phyloP scores from a whole-genome alignment of 2,329 filamentous ascomycete genomes.

The Penicillium capsulatum region DNA sequence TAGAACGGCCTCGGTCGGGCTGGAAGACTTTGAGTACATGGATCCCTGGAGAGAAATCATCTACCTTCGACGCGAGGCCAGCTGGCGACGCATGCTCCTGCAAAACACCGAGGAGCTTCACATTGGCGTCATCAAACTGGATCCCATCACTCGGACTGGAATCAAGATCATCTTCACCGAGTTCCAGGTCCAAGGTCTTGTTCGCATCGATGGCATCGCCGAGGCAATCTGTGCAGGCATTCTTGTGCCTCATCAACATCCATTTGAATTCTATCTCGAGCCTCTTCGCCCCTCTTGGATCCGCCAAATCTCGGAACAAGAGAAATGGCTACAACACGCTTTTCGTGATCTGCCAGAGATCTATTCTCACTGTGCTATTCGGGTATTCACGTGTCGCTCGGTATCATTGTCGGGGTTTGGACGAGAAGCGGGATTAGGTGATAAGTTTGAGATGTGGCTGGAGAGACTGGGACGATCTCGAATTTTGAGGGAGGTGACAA shows the following conservation, averaged over 20 bases:
- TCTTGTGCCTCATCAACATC: not conserved
- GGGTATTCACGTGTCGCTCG: not conserved
- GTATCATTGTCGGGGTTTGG: not conserved
- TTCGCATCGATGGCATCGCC: not conserved
- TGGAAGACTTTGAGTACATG: not conserved
- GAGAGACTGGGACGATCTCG: not conserved
- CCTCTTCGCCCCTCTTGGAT: not conserved
- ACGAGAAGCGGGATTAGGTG: not conserved
- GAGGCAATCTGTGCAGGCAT: not conserved
- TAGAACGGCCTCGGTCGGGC: not conserved
- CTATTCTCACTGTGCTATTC: not conserved
- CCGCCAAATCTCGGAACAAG: not conserved
- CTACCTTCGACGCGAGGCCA: not conserved
- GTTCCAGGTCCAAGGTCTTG: not conserved
- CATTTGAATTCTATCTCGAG: not conserved
- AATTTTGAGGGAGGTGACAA: not conserved
- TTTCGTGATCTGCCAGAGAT: not conserved
- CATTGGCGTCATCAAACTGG: not conserved
- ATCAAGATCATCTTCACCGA: not conserved
- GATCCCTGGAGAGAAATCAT: not conserved
- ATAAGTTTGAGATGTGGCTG: not conserved
- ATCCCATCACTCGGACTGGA: not conserved
- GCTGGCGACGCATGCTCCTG: not conserved
- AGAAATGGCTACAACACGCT: not conserved
- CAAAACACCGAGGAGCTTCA: not conserved